Evolutionary conservation across 805 yeast genomes (phyloP).

Genomic region (Pichia insulana): DNA sequence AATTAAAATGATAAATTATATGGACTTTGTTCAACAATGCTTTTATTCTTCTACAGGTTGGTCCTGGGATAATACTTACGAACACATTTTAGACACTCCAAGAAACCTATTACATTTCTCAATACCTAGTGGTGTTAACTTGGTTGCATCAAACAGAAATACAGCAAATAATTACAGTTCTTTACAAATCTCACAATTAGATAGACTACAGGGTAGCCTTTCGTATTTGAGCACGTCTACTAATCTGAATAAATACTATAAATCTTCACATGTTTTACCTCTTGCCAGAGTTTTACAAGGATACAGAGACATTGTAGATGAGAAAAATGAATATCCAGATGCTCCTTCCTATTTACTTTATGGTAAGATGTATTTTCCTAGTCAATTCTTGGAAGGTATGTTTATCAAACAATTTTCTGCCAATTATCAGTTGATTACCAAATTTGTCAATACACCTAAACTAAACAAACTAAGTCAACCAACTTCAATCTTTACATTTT

Average conservation of each 20-base stretch:
- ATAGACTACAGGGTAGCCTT: slow-evolving; percentile 67
- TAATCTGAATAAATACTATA: slow-evolving; percentile 39
- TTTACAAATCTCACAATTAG: slow-evolving; percentile 56
- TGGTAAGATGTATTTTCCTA: slow-evolving; percentile 86
- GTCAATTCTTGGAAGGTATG: slow-evolving; percentile 83
- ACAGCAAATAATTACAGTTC: slow-evolving; percentile 65
- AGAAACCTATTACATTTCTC: slow-evolving; percentile 62
- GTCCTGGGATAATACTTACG: slow-evolving; percentile 72
- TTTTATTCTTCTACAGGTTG: slow-evolving; percentile 66
- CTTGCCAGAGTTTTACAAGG: slow-evolving; percentile 66
- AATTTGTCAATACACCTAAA: slow-evolving; percentile 58
- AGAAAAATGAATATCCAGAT: background rate
- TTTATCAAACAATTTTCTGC: slow-evolving; percentile 52
- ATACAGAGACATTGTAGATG: slow-evolving; percentile 31
- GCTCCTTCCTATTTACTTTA: slow-evolving; percentile 45
- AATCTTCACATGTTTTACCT: slow-evolving; percentile 42
- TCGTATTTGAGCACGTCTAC: slow-evolving; percentile 71
- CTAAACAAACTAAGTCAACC: slow-evolving; percentile 21
- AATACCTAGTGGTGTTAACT: slow-evolving; percentile 56
- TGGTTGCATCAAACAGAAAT: slow-evolving; percentile 64
- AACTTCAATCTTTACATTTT: slow-evolving; percentile 50
- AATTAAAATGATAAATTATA: slow-evolving; percentile 58
- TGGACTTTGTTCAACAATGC: slow-evolving; percentile 76
- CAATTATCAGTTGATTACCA: slow-evolving; percentile 56
- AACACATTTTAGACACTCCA: slow-evolving; percentile 66